Conservation (phyloP, 352 stramenopile species). For the Globisporangium nunn region DNA sequence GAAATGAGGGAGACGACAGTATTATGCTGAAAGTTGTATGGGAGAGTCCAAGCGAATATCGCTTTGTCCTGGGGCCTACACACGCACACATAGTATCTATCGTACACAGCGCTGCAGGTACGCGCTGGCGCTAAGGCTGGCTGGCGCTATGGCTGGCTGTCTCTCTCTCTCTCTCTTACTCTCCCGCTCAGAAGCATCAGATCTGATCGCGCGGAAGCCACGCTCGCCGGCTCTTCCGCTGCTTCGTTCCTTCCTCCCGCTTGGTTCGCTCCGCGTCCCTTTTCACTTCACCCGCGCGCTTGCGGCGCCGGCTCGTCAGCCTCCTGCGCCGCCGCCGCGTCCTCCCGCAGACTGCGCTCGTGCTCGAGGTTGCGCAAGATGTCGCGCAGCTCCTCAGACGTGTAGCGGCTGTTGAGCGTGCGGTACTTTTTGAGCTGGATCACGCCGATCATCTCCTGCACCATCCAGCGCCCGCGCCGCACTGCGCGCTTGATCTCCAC, state of each 20-base stretch:
- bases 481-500: conserved; percentile 76
- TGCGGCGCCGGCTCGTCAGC: neutral
- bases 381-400: conserved; percentile 63
- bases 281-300: neutral
- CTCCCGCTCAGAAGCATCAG: too few species aligned
- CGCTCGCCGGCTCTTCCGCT: too few species aligned
- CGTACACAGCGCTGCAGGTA: too few species aligned
- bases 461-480: conserved; percentile 89
- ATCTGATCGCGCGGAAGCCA: too few species aligned
- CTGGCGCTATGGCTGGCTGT: too few species aligned
- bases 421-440: conserved; percentile 98
- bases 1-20: too few species aligned
- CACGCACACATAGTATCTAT: too few species aligned
- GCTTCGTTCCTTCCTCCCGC: too few species aligned
- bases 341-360: conserved; percentile 29
- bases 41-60: neutral
- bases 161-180: too few species aligned
- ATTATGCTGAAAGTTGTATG: neutral
- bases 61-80: too few species aligned
- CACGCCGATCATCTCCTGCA: conserved; percentile 94
- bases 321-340: conserved; percentile 12
- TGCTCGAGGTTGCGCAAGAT: conserved; percentile 11
- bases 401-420: conserved; percentile 91
- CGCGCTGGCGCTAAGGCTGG: too few species aligned
- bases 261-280: neutral